phyloP scores from a whole-genome alignment of 352 stramenopile genomes.

The Phytophthora megakarya region DNA sequence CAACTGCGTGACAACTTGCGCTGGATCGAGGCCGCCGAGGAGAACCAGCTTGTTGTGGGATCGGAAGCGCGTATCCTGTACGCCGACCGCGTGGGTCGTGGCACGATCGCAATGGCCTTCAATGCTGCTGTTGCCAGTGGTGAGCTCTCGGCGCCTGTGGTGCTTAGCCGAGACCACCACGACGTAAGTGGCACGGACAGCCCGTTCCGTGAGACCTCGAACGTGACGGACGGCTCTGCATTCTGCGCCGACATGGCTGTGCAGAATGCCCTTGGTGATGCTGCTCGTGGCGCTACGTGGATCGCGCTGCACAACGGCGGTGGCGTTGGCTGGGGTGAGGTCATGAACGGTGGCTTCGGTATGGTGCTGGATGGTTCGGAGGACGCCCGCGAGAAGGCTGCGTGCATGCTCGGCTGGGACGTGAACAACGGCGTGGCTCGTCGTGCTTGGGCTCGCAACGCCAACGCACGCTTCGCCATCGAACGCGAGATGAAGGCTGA shows the following conservation, averaged over 20 bases:
- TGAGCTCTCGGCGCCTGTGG: constrained; percentile 71
- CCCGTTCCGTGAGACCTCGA: constrained; percentile 90
- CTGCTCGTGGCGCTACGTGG: constrained; percentile 84
- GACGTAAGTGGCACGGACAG: constrained; percentile 89
- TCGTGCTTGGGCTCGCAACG: constrained; percentile 84
- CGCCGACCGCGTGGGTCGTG: constrained; percentile 75
- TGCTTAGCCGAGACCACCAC: constrained; percentile 89
- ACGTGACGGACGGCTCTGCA: constrained; percentile 85
- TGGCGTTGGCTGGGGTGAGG: constrained; percentile 88
- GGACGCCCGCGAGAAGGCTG: constrained; percentile 63
- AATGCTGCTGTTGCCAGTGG: constrained; percentile 79
- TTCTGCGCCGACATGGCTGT: constrained; percentile 91
- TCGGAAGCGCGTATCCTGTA: constrained; percentile 91
- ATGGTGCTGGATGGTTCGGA: constrained; percentile 86
- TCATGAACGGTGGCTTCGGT: constrained; percentile 90
- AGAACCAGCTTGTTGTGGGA: constrained; percentile 88
- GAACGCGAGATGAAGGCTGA: constrained; percentile 83
- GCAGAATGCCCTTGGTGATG: constrained; percentile 89
- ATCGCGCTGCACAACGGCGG: constrained; percentile 90
- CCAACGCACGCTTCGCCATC: constrained; percentile 84
- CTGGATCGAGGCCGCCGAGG: constrained; percentile 85
- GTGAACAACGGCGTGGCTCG: constrained; percentile 89
- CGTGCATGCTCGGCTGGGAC: constrained; percentile 86
- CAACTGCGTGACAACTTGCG: constrained; percentile 86
- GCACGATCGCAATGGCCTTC: constrained; percentile 81